These are phyloP conservation scores for Ceriops tagal DNA, from an alignment of 345 rosid genomes.

Conservation along the genomic window DNA sequence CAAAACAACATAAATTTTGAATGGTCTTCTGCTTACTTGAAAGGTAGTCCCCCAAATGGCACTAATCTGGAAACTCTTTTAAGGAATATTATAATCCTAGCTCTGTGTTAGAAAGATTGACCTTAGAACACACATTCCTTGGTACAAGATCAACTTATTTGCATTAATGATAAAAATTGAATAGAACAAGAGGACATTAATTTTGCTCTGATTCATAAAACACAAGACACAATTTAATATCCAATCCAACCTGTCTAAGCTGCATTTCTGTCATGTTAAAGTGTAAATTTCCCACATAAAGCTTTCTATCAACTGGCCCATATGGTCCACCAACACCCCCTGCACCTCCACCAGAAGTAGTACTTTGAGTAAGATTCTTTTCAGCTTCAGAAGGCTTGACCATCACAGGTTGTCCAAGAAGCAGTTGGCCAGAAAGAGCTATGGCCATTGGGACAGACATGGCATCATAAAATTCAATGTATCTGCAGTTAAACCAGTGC, in stretches of 20 bases:
- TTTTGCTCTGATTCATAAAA: neutral
- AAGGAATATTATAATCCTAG: too few species aligned
- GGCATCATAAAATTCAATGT: conserved; percentile 86
- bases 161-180: too few species aligned
- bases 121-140: too few species aligned
- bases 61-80: too few species aligned
- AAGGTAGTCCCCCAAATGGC: too few species aligned
- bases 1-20: too few species aligned
- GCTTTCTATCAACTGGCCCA: conserved; percentile 80
- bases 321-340: conserved; percentile 62
- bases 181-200: neutral
- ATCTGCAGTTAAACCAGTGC: conserved; percentile 54
- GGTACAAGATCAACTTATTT: too few species aligned
- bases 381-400: conserved; percentile 99
- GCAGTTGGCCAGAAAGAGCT: conserved; percentile 78
- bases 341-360: conserved; percentile 40
- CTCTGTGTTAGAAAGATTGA: too few species aligned
- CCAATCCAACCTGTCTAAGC: conserved; percentile 64
- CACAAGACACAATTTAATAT: neutral
- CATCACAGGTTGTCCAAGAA: conserved; percentile 96
- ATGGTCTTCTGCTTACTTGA: too few species aligned
- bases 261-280: conserved; percentile 90
- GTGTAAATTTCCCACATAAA: conserved; percentile 90
- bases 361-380: conserved; percentile 88
- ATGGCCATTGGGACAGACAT: conserved; percentile 99